Evolutionary conservation across 768 basidiomycete genomes (phyloP), one percentile per base, ranked within the genome.

Genomic region (Punctularia strigosozonata): DNA sequence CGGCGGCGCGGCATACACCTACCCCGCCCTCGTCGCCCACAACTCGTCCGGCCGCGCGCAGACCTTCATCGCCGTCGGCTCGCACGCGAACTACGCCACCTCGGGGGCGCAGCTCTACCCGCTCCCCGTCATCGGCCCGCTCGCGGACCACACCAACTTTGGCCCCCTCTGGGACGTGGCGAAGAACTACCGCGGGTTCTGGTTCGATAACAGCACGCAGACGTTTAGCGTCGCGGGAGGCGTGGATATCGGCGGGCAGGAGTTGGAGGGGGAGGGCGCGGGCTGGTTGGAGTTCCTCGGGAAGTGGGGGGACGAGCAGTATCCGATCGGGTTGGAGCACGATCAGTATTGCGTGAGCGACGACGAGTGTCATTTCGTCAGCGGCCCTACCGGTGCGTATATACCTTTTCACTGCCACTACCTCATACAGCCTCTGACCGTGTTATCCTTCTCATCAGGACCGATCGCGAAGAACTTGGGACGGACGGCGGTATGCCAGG

Each of bases 61-160:
- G 31, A 46, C 51, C 18, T 56, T 50, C 48, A 51, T 54, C 43
- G 52, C 41, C 2, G 39, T 19, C 22, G 54, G 54, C 25, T 51
- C 52, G 26, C 54, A 56, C 45, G 54, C 54, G 4, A 56, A 52
- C 41, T 56, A 54, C 48, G 50, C 51, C 12, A 51, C 47, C 10
- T 20, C 48, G 10, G 54, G 53, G 7, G 20, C 32, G 21, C 52
- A 54, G 34, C 44, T 46, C 25, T 50, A 54, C 39, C 45, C 44
- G 39, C 44, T 53, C 6, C 53, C 53, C 8, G n/a, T n/a, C n/a
- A 26, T 38, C 17, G 44, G 45, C 25, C 43, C 48, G 22, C 46
- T 56, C 24, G 40, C 41, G 25, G 54, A 56, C 40, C 36, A 43
- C 33, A 52, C 53, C 13, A 49, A 56, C 42, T 45, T 41, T n/a